These are phyloP conservation scores for Aristolochia contorta DNA, from an alignment of 164 flowering plant genomes.

Conservation along the genomic window DNA sequence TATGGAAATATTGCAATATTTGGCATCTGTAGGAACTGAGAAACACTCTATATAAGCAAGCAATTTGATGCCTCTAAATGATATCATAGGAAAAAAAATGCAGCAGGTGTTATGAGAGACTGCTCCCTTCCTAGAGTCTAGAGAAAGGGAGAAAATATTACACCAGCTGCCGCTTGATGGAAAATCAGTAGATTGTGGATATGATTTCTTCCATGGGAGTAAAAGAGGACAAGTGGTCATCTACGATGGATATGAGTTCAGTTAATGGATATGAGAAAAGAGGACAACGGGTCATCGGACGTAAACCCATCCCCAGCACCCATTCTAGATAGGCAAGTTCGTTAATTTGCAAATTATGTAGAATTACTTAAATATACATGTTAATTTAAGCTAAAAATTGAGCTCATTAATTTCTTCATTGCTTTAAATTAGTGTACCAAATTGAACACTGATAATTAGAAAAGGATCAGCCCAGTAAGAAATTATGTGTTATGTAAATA, in stretches of 20 bases:
- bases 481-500: too few species aligned
- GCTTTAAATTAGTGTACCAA: too few species aligned
- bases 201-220: conserved; percentile 16
- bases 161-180: conserved; percentile 17
- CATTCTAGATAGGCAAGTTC: too few species aligned
- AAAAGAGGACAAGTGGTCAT: conserved; percentile 24
- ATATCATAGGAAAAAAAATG: conserved; percentile 78
- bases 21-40: conserved; percentile 86
- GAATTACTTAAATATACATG: too few species aligned
- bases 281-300: too few species aligned
- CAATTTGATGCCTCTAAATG: conserved; percentile 89
- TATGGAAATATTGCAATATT: conserved; percentile 65
- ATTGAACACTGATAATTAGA: too few species aligned
- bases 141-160: conserved; percentile 32
- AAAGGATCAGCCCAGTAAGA: too few species aligned
- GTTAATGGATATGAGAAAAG: too few species aligned
- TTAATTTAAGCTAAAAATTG: too few species aligned
- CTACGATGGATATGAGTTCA: conserved; percentile 21
- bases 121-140: conserved; percentile 39
- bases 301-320: too few species aligned
- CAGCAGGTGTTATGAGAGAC: conserved; percentile 83
- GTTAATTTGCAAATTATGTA: too few species aligned
- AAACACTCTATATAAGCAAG: conserved; percentile 85
- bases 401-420: too few species aligned
- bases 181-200: conserved; percentile 22